Conservation (phyloP, 495 filamentous ascomycete species). For the Penicillium simplicissimum region DNA sequence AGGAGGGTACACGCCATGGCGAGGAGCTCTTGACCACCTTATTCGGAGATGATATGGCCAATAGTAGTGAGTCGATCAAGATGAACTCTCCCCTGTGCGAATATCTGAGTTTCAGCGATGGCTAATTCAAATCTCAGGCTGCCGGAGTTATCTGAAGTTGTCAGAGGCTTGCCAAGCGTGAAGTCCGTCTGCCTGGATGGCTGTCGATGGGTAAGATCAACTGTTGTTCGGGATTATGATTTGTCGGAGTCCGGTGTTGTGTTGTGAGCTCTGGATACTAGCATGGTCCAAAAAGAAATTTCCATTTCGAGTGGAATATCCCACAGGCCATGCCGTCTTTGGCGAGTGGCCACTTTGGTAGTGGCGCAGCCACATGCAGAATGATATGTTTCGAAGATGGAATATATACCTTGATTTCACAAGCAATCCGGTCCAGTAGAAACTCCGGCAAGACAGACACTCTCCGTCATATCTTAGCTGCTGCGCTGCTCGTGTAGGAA, state of each 20-base stretch:
- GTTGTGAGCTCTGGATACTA: neutral
- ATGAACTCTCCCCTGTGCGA: neutral
- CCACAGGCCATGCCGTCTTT: neutral
- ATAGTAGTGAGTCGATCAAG: conserved; percentile 42
- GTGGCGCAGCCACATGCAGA: neutral
- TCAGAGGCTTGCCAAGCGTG: conserved; percentile 29
- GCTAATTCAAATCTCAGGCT: conserved; percentile 43
- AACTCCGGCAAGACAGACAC: neutral
- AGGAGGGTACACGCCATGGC: conserved; percentile 51
- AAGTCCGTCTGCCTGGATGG: neutral
- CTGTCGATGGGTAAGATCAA: neutral
- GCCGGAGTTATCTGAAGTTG: conserved; percentile 57
- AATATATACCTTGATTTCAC: neutral
- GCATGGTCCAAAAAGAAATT: neutral
- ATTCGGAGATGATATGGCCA: conserved; percentile 68
- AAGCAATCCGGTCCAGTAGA: neutral
- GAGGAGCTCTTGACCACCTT: conserved; percentile 58
- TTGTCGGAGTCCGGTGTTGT: neutral
- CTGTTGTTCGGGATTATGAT: neutral
- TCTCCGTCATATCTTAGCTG: neutral
- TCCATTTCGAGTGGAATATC: neutral
- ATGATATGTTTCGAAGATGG: neutral
- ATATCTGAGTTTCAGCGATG: neutral
- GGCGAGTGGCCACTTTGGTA: neutral
- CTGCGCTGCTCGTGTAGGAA: neutral